Percentiles rank a stretch among this genome's conserved stretches.
These are phyloP conservation scores for Coprinopsis sp. DNA, from an alignment of 768 basidiomycete genomes.

Conservation along the genomic window DNA sequence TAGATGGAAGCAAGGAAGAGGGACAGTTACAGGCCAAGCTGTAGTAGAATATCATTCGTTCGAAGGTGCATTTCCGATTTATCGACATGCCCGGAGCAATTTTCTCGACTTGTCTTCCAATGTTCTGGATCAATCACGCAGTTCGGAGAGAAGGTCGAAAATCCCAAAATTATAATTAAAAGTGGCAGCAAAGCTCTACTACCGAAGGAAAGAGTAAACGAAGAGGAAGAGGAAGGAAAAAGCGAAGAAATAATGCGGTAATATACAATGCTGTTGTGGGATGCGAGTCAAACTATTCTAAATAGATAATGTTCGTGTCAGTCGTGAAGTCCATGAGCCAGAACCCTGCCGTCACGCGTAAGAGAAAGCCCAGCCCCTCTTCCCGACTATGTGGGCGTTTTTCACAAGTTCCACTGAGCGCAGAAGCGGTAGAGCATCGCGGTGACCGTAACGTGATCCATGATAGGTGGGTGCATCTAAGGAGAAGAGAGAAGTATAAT, in stretches of 20 bases:
- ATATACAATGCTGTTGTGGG: constrained; percentile 6
- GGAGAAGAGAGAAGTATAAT: constrained; percentile 8
- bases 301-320: no score
- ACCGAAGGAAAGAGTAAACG: constrained; percentile 4
- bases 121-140: constrained; percentile 6
- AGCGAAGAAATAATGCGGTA: constrained; percentile 6
- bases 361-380: neutral
- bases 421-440: constrained; percentile 85
- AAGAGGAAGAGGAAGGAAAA: neutral
- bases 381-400: no score
- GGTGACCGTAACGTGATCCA: constrained; percentile 84
- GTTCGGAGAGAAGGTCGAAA: constrained; percentile 10
- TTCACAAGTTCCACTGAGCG: constrained; percentile 46
- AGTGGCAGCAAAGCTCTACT: neutral
- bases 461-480: constrained; percentile 84
- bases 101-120: no score
- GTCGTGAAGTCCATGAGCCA: no score
- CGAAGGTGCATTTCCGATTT: no score
- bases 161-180: constrained; percentile 14
- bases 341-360: neutral
- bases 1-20: constrained; percentile 60
- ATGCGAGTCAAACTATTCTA: no score
- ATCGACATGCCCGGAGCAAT: no score
- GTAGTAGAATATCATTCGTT: constrained; percentile 7
- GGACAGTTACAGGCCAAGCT: constrained; percentile 16